Base-by-base conservation (phyloP, 768 basidiomycete species). In the Fomitopsis pulvina region DNA sequence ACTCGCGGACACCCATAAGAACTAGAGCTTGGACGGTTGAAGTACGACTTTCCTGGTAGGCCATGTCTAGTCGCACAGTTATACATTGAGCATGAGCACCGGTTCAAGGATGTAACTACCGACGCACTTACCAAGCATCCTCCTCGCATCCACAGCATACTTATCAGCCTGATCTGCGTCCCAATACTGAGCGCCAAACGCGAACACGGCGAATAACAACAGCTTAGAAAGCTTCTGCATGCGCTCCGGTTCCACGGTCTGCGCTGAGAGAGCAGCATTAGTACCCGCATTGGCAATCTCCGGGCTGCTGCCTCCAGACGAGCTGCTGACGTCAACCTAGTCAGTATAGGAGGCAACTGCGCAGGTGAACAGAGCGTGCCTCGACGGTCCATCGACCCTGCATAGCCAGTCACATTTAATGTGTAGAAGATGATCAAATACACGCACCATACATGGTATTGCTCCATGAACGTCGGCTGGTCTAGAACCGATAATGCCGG, bases 1-100 rank as follows among this genome's bases (percentile, higher is more conserved):
- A 87, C 68, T 92, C 90, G 2, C 90, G 77, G 61, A 88, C 78
- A 0, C 88, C 87, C 18, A 92, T 65, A 16, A 94, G 74, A 28
- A 94, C 71, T n/a, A 93, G 66, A 3, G 90, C 77, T 62, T 94
- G 92, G 18, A 87, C 86, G 0, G 87, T 88, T 7, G 89, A 83
- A 38, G 80, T 76, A 37, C 85, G 73, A 47, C 79, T 82, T 50
- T 78, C 76, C 53, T 87, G 83, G 48, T 84, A 82, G 10, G 82
- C 41, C 20, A 50, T 50, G n/a, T 58, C 57, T 51, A 26, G 20
- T 21, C 7, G 50, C 50, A 55, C 63, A 47, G 59, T 61, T 20
- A 30, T 22, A 12, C 26, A 24, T 20, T 25, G 34, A 22, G 22
- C 8, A 40, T 29, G 32, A 30, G 47, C 10, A 54, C 12, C 30